Evolutionary conservation across 2,329 filamentous ascomycete genomes (phyloP), one percentile per base, ranked within the genome.

Genomic region (Penicillium sp.): DNA sequence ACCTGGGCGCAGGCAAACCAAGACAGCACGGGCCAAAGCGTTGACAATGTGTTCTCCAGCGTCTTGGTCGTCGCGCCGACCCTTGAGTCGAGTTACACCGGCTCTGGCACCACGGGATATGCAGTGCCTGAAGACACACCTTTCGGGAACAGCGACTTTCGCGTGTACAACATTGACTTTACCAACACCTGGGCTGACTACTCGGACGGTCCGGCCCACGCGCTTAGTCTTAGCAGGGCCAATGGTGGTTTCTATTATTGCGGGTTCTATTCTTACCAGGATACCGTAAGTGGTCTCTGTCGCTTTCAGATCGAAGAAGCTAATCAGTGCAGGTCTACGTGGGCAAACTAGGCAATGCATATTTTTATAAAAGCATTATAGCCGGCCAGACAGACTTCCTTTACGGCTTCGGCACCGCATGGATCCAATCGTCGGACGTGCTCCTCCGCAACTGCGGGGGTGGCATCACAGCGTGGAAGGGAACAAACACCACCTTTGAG

Each of bases 381-480:
- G 88, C 86, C 0, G 88, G 88, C 0, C 81, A 90, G 70, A 90
- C 87, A 0, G 89, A 91, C 67, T 90, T 90, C 75, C 77, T 90
- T 21, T 90, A 90, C 69, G 88, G 87, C 8, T 90, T 90, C 69
- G 88, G 88, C 29, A 90, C 88, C 0, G 81, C 85, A 3, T 90
- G 84, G 81, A 79, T 90, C 46, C 81, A 86, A 59, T 77, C 80
- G 3, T 86, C 83, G 1, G 76, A 78, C 0, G 74, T 91, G 2
- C 77, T 79, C 0, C 80, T 90, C 13, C 84, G 88, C 9, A 79
- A 76, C 67, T 91, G 88, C 66, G 86, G 87, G 4, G 88, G 88
- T 17, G 88, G 88, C 11, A 86, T 91, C 58, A 89, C 86, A 0
- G 88, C 88, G 0, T 90, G 88, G 88, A 90, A 90, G 69, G 87